A percentile compares a stretch with the other conserved stretches of the same genome.
Evolutionary conservation across 768 basidiomycete genomes (phyloP).

Genomic region (Phylloporus sp.): DNA sequence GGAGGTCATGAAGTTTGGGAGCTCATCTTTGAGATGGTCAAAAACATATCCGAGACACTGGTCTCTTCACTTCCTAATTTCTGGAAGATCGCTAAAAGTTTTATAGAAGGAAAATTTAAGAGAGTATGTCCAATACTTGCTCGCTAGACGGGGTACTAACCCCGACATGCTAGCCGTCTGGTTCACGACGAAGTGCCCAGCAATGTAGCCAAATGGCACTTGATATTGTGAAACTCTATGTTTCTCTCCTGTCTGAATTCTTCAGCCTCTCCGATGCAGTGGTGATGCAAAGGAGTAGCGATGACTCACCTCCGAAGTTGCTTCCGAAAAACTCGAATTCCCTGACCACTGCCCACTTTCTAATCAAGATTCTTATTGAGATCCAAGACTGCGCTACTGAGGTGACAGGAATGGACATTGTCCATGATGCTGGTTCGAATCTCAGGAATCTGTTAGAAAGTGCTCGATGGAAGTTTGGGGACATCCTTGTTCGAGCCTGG

Average conservation of each 20-base stretch:
- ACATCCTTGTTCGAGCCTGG: constrained; percentile 78
- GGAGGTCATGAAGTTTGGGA: constrained; percentile 80
- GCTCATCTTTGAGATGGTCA: constrained; percentile 72
- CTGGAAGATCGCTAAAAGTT: constrained; percentile 88
- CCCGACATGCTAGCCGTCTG: constrained; percentile 27
- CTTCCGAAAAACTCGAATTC: constrained; percentile 79
- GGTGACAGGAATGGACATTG: constrained; percentile 73
- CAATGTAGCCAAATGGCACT: constrained; percentile 86
- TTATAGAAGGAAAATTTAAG: constrained; percentile 90
- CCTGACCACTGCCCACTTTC: constrained; percentile 76
- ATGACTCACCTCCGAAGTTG: constrained; percentile 41
- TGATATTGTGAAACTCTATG: constrained; percentile 83
- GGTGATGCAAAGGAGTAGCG: constrained; percentile 48
- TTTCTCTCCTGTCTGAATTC: constrained; percentile 79
- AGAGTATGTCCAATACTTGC: constrained; percentile 49
- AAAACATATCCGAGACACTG: constrained; percentile 83
- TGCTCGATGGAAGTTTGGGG: constrained; percentile 83
- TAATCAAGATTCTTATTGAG: constrained; percentile 77
- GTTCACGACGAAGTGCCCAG: constrained; percentile 71
- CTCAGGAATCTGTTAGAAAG: constrained; percentile 76
- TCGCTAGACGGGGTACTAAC: constrained; percentile 1
- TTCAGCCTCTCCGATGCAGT: constrained; percentile 79
- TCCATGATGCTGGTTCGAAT: constrained; percentile 62
- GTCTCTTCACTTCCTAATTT: constrained; percentile 85
- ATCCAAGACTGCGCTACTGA: constrained; percentile 86